A percentile compares a stretch with the other conserved stretches of the same genome.
These are phyloP conservation scores for Aspergillus candidus DNA, from an alignment of 2,329 filamentous ascomycete genomes.

Conservation along the genomic window DNA sequence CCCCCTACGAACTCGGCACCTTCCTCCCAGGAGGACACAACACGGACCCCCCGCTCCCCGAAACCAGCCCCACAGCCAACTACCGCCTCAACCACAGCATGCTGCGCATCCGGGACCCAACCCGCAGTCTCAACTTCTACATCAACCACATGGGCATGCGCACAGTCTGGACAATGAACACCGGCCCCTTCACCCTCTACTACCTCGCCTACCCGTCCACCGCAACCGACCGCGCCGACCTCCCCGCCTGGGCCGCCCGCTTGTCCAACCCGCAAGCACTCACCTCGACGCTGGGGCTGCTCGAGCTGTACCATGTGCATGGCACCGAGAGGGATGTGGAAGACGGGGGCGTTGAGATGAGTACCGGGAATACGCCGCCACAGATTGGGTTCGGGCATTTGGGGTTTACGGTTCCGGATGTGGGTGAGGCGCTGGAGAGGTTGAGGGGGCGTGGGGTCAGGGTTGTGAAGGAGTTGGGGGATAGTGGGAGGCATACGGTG, in stretches of 20 bases:
- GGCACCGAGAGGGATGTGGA: constrained; percentile 24
- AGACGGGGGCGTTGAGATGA: constrained; percentile 14
- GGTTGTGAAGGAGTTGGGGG: constrained; percentile 31
- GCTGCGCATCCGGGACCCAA: constrained; percentile 32
- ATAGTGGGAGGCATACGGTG: constrained; percentile 22
- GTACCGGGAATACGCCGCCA: constrained; percentile 30
- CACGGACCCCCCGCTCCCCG: constrained; percentile 23
- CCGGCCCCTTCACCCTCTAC: constrained; percentile 37
- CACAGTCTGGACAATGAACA: constrained; percentile 35
- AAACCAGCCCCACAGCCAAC: constrained; percentile 22
- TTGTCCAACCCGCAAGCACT: constrained; percentile 22
- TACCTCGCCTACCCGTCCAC: constrained; percentile 35
- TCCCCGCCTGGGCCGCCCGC: constrained; percentile 23
- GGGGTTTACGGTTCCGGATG: constrained; percentile 36
- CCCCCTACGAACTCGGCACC: constrained; percentile 19
- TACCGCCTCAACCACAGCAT: constrained; percentile 37
- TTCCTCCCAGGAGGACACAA: constrained; percentile 28
- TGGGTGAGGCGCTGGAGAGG: constrained; percentile 23
- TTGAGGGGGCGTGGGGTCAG: constrained; percentile 24
- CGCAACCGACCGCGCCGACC: constrained; percentile 20
- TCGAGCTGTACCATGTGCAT: constrained; percentile 36
- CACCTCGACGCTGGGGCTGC: constrained; percentile 27
- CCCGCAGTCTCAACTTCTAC: constrained; percentile 33
- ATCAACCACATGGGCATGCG: constrained; percentile 36
- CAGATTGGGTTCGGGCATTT: constrained; percentile 34